Conservation (phyloP, 495 filamentous ascomycete species). For the Penicillium verhagenii region DNA sequence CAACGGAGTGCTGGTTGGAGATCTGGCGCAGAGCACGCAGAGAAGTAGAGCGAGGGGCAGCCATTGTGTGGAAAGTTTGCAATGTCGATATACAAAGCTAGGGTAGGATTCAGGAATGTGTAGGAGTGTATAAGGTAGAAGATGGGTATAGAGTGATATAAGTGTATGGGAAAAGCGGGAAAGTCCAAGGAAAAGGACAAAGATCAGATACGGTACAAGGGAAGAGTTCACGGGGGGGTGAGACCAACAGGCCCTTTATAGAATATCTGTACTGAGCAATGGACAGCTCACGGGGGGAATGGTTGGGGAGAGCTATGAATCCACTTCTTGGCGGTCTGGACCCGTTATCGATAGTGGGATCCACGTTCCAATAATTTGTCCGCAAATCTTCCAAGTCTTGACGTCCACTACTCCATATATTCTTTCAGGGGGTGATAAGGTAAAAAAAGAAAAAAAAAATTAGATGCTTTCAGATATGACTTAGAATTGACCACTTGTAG, state of each 20-base stretch:
- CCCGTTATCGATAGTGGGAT: slow-evolving; percentile 24
- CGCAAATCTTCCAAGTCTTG: slow-evolving; percentile 12
- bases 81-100: background rate
- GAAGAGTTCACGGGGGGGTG: background rate
- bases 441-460: background rate
- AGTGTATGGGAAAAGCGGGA: slow-evolving; percentile 5
- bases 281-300: slow-evolving; percentile 14
- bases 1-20: slow-evolving; percentile 39
- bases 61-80: slow-evolving; percentile 35
- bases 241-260: slow-evolving; percentile 19
- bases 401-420: slow-evolving; percentile 11
- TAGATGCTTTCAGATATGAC: too few species aligned
- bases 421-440: background rate
- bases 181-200: slow-evolving; percentile 1
- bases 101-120: slow-evolving; percentile 11
- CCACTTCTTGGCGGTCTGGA: slow-evolving; percentile 31
- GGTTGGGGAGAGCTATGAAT: slow-evolving; percentile 35
- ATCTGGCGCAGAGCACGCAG: slow-evolving; percentile 50
- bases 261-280: background rate
- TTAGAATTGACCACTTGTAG: background rate
- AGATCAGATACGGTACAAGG: background rate
- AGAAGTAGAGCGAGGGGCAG: slow-evolving; percentile 49
- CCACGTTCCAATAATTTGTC: slow-evolving; percentile 10
- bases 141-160: too few species aligned
- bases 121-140: slow-evolving; percentile 1